Percentiles rank a stretch among this genome's conserved stretches.
Evolutionary conservation across 1,139 yeast species (phyloP).

Genomic region (Lodderomyces oxycetoniae): DNA sequence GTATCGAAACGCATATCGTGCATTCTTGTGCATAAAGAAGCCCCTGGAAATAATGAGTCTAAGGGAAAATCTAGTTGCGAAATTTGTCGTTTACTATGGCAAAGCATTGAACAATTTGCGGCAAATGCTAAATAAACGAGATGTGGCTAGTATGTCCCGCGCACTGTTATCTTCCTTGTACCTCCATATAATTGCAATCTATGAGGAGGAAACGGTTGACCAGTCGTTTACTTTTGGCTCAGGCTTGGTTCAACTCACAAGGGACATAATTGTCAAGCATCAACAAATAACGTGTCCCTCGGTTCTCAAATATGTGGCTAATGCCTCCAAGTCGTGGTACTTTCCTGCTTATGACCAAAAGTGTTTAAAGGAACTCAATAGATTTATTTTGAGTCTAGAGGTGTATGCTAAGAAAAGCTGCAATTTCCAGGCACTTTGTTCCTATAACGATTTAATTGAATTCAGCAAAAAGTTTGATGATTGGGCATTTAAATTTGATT

Average conservation of each 20-base stretch:
- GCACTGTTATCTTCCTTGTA: background rate
- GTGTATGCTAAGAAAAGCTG: background rate
- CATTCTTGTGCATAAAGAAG: background rate
- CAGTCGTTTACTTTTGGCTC: background rate
- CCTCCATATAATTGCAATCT: background rate
- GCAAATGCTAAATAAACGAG: background rate
- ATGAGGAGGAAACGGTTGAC: background rate
- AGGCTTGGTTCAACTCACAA: background rate
- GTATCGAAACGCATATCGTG: constrained; percentile 1
- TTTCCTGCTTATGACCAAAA: background rate
- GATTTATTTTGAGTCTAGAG: background rate
- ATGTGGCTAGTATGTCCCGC: background rate
- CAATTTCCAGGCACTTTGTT: too few relatives aligned
- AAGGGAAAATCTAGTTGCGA: background rate
- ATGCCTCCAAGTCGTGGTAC: background rate
- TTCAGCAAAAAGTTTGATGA: too few relatives aligned
- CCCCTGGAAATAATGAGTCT: background rate
- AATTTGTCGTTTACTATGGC: background rate
- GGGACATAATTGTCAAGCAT: background rate
- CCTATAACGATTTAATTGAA: too few relatives aligned
- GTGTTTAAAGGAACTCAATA: background rate
- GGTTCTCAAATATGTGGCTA: background rate
- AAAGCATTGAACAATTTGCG: background rate
- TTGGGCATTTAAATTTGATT: too few relatives aligned
- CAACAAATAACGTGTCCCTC: background rate